Base-by-base conservation (phyloP, 1,284 basidiomycete species). In the Cutaneotrichosporon sp. region DNA sequence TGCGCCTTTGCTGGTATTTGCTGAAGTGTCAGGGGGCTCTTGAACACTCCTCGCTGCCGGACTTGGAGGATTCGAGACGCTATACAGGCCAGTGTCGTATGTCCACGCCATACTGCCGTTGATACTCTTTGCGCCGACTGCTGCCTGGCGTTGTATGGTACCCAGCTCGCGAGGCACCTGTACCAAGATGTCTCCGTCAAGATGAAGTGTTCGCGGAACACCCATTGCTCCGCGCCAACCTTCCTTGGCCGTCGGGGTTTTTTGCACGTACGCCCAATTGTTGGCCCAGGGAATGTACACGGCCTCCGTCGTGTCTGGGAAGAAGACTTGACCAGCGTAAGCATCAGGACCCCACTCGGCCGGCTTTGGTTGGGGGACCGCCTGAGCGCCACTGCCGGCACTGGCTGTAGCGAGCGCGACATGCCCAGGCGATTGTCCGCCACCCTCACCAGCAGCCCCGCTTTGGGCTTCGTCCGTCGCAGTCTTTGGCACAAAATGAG, bases 241-340 rank as follows among this genome's bases (percentile, higher is more conserved):
- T 41, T 69, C 67, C 7, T 20, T 34, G 4, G 38, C 67, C 1
- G 76, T 77, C 14, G 76, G 76, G 3, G 70, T 71, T 14, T 57
- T 52, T 41, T 74, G 55, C 34, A 70, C 64, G 65, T 77, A 77
- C 59, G 74, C 67, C 74, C 73, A 76, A 63, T 77, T 77, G 60
- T 60, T 67, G 23, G 74, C 75, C 76, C 76, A 77, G 4, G 61
- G 68, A 22, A 76, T 69, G 22, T 60, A 64, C 49, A 75, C 61
- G 15, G 68, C 35, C 18, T 56, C 56, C 48, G 61, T 55, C 23
- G 34, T 38, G 41, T 63, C 57, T 42, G 68, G 68, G 56, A 63
- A 63, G 64, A 70, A 77, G 58, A 72, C 75, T 57, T 74, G 71
- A 17, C 70, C 72, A 13, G 74, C 76, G 58, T 76, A 77, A 41